Conservation (phyloP, 2,329 filamentous ascomycete species). For the Phoma sp. region DNA sequence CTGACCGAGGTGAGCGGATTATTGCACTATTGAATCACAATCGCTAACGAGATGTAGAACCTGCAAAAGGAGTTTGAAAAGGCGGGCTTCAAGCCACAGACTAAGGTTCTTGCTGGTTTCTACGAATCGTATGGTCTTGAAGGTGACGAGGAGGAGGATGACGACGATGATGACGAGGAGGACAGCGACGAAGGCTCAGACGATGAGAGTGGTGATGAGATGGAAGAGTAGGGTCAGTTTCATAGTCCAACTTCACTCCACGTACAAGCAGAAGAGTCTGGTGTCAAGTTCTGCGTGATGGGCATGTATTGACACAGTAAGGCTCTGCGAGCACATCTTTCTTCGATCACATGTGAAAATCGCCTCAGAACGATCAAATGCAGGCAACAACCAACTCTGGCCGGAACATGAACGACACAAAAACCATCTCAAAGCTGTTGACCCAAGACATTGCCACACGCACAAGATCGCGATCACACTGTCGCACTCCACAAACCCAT, state of each 20-base stretch:
- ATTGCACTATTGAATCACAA: neutral
- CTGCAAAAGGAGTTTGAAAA: slow-evolving; percentile 76
- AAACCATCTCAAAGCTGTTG: too few relatives aligned
- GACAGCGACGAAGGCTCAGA: slow-evolving; percentile 62
- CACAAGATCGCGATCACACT: slow-evolving; percentile 3
- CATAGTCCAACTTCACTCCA: neutral
- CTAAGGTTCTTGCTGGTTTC: slow-evolving; percentile 77
- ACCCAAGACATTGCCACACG: too few relatives aligned
- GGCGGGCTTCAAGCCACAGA: slow-evolving; percentile 79
- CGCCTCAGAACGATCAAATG: too few relatives aligned
- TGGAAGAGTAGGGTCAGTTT: slow-evolving; percentile 27
- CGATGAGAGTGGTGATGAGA: slow-evolving; percentile 46
- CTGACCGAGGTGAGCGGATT: slow-evolving; percentile 76
- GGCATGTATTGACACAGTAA: neutral
- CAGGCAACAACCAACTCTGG: too few relatives aligned
- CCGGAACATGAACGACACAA: too few relatives aligned
- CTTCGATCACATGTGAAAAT: too few relatives aligned
- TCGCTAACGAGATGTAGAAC: slow-evolving; percentile 57
- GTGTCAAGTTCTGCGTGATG: neutral
- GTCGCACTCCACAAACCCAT: neutral
- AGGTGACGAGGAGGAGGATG: slow-evolving; percentile 65
- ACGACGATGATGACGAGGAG: slow-evolving; percentile 64
- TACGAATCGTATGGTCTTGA: slow-evolving; percentile 89
- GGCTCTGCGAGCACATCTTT: too few relatives aligned
- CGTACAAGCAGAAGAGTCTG: neutral